Evolutionary conservation across 2,329 filamentous ascomycete genomes (phyloP).

Genomic region (Cercospora berteroae): DNA sequence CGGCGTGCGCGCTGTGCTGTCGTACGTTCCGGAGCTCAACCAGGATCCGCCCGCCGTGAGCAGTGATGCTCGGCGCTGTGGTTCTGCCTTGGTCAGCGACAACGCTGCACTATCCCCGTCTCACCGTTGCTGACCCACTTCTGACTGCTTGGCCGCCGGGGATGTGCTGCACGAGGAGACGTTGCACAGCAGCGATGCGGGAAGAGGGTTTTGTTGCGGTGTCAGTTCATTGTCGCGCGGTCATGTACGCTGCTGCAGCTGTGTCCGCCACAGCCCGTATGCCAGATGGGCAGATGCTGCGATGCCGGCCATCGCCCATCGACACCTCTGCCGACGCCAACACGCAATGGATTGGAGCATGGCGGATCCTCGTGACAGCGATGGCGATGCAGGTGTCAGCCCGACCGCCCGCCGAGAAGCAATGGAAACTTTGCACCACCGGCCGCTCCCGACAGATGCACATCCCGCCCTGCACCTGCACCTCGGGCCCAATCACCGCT

Average conservation of each 20-base stretch:
- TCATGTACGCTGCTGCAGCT: background rate
- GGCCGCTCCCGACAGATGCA: background rate
- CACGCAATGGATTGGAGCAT: background rate
- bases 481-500: background rate
- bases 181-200: background rate
- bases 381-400: slow-evolving; percentile 1
- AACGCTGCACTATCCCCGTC: background rate
- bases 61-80: background rate
- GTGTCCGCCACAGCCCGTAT: slow-evolving; percentile 7
- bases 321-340: background rate
- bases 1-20: background rate
- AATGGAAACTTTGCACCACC: background rate
- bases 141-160: background rate
- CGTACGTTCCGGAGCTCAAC: background rate
- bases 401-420: slow-evolving; percentile 1
- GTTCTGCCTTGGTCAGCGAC: background rate
- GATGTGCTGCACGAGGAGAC: background rate
- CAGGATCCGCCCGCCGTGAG: background rate
- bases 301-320: background rate
- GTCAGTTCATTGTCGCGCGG: background rate
- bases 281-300: background rate
- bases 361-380: slow-evolving; percentile 2
- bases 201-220: background rate
- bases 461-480: background rate
- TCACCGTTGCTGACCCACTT: background rate